Conservation (phyloP, 2,329 filamentous ascomycete genomes). For the Ophiostoma quercus region DNA sequence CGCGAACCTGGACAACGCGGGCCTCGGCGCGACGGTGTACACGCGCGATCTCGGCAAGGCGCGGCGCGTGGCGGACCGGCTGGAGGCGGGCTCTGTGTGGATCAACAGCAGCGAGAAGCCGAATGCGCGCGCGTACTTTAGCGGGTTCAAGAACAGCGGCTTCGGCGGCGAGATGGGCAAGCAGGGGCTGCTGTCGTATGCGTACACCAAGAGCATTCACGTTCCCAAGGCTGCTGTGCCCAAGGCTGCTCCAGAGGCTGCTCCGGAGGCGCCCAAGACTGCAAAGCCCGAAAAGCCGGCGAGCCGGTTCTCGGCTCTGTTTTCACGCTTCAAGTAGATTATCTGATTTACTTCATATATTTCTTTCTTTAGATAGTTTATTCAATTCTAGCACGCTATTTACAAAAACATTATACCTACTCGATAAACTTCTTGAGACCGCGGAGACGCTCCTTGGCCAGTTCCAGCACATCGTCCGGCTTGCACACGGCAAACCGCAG, state of each 20-base stretch:
- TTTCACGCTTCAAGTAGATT: not conserved
- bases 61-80: too few species aligned
- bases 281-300: not conserved
- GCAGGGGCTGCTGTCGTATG: not conserved
- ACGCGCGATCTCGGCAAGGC: too few species aligned
- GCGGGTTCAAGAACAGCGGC: not conserved
- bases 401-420: not conserved
- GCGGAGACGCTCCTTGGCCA: constrained; percentile 68
- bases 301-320: not conserved
- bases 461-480: constrained; percentile 76
- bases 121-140: not conserved
- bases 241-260: too few species aligned
- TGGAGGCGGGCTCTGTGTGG: not conserved
- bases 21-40: too few species aligned
- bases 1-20: too few species aligned
- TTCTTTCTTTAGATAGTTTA: not conserved
- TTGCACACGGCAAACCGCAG: constrained; percentile 96
- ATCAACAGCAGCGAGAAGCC: not conserved
- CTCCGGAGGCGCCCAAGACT: too few species aligned
- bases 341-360: too few species aligned
- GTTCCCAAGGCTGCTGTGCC: too few species aligned
- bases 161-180: not conserved
- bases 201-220: not conserved
- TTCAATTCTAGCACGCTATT: too few species aligned
- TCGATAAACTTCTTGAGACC: constrained; percentile 66